Evolutionary conservation across 352 stramenopile species (phyloP).

Genomic region (Phytophthora syringae): DNA sequence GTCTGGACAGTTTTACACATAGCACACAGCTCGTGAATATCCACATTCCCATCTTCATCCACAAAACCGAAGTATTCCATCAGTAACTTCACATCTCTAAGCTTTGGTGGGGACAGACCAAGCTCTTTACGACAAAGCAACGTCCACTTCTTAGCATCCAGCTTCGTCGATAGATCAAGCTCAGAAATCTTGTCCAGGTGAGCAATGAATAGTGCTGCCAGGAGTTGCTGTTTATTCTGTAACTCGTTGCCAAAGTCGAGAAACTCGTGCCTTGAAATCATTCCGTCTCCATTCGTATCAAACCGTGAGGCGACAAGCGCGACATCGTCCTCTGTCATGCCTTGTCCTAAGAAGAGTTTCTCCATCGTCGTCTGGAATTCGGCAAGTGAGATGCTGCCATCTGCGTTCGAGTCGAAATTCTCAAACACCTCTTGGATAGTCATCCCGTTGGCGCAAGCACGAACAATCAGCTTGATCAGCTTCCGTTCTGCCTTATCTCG

Average conservation of each 20-base stretch:
- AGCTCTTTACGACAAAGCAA: constrained; percentile 41
- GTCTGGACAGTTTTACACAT: constrained; percentile 25
- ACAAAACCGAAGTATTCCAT: constrained; percentile 39
- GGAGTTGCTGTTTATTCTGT: constrained; percentile 33
- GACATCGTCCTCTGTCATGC: constrained; percentile 47
- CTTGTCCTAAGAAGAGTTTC: constrained; percentile 50
- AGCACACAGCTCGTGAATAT: constrained; percentile 37
- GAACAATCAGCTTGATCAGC: constrained; percentile 67
- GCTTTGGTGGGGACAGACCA: constrained; percentile 29
- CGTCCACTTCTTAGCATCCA: constrained; percentile 40
- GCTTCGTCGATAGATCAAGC: constrained; percentile 11
- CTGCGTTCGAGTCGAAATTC: constrained; percentile 74
- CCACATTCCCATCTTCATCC: constrained; percentile 30
- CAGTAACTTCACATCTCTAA: constrained; percentile 26
- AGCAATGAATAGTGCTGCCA: constrained; percentile 33
- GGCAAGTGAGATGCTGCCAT: constrained; percentile 56
- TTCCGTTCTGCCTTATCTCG: constrained; percentile 52
- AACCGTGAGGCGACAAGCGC: constrained; percentile 50
- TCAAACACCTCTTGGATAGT: constrained; percentile 69
- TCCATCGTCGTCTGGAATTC: constrained; percentile 69
- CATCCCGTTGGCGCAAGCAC: constrained; percentile 54
- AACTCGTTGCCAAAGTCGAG: constrained; percentile 59
- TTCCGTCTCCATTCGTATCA: constrained; percentile 63
- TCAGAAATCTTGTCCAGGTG: constrained; percentile 27
- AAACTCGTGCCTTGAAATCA: constrained; percentile 69